A percentile compares a stretch with the other conserved stretches of the same genome.
These are phyloP conservation scores for Kodamaea leandrae DNA, from an alignment of 805 yeast genomes.

Conservation along the genomic window DNA sequence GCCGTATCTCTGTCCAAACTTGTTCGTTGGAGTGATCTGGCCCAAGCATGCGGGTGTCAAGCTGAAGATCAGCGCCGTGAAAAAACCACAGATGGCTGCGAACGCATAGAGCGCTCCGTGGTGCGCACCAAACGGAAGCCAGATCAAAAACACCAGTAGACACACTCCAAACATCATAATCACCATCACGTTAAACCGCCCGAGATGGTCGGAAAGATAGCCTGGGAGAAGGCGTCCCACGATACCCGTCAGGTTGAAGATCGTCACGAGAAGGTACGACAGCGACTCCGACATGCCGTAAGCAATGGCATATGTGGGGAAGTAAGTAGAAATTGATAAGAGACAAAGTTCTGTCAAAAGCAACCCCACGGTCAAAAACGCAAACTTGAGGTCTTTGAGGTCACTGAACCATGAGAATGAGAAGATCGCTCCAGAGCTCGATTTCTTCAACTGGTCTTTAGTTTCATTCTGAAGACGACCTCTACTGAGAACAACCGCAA, in stretches of 20 bases:
- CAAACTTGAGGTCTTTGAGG: conserved; percentile 32
- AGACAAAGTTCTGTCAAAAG: conserved; percentile 51
- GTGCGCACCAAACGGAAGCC: conserved; percentile 63
- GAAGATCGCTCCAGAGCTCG: conserved; percentile 28
- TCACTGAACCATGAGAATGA: conserved; percentile 1
- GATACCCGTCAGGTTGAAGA: conserved; percentile 46
- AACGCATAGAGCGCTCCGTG: conserved; percentile 48
- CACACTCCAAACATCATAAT: conserved; percentile 46
- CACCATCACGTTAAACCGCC: conserved; percentile 57
- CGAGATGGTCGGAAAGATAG: conserved; percentile 49
- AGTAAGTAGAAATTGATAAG: conserved; percentile 51
- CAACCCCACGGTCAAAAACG: conserved; percentile 38
- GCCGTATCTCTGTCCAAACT: conserved; percentile 70
- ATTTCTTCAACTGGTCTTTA: neutral
- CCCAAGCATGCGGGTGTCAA: conserved; percentile 71
- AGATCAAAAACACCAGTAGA: conserved; percentile 49
- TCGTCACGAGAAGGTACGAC: conserved; percentile 45
- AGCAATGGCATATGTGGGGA: conserved; percentile 54
- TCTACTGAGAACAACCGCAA: conserved; percentile 16
- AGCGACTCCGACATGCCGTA: conserved; percentile 45
- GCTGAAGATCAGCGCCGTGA: conserved; percentile 59
- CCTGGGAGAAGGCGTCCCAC: conserved; percentile 59
- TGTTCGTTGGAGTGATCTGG: conserved; percentile 56
- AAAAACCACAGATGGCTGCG: conserved; percentile 55
- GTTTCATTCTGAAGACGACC: conserved; percentile 13